Evolutionary conservation across 306 rosid species (phyloP), one percentile per base, ranked within the genome.

Genomic region (Trichosanthes cucumerina): DNA sequence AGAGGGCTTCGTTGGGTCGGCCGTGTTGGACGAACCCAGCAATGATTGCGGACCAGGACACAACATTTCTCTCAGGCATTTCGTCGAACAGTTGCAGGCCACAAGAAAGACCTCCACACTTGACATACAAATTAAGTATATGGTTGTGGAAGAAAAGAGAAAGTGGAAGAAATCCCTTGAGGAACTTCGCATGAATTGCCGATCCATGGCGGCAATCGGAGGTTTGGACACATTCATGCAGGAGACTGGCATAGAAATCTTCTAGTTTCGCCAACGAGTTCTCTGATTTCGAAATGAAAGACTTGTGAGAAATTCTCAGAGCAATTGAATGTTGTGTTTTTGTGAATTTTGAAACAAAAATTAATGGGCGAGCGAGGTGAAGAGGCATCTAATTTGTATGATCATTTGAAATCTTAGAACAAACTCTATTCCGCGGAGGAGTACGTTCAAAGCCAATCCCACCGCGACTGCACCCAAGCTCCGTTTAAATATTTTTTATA

Each of bases 81-180:
- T 88, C 95, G 9, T 92, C 95, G 72, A 92, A 92, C 93, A 92
- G 31, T 77, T 85, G 80, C 84, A 86, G 91, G 18, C 80, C 97
- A 10, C 78, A 80, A 47, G 6, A 26, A 71, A 87, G 85, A 75
- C 86, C 83, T 9, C 89, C 89, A 14, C 84, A 78, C 85, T 86
- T 88, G 1, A 82, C 82, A 34, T 90, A 92, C 85, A 90, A 58
- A 52, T 84, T 88, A 9, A 92, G 88, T 59, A 88, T 69, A 81
- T 92, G 91, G 80, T 92, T 88, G 43, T 86, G 87, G 77, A 87
- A 83, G 70, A 90, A 92, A 49, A 84, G 81, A 15, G 93, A 81
- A 7, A 77, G 54, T 46, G 95, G 89, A 53, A 87, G 83, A 75
- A 49, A 80, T 23, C 90, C 90, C 75, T 77, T 85, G 78, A 88